These are phyloP conservation scores for Spirogloea muscicola DNA, from an alignment of 139 green algal species.

Conservation along the genomic window DNA sequence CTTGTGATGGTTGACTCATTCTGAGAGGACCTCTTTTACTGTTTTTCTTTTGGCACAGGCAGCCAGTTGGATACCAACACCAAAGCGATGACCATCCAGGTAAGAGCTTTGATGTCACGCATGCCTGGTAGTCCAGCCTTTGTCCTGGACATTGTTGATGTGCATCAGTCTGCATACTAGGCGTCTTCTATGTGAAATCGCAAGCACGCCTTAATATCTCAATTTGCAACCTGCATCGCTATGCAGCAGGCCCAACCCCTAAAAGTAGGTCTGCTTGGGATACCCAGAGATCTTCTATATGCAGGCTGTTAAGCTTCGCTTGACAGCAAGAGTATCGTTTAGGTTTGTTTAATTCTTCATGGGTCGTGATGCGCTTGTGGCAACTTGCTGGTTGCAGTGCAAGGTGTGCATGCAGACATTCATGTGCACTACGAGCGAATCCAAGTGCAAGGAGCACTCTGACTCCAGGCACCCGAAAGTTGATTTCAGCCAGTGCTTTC, in stretches of 20 bases:
- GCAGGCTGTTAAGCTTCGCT: background rate
- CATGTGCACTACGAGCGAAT: conserved; percentile 46
- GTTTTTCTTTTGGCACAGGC: conserved; percentile 16
- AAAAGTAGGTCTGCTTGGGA: too few species aligned
- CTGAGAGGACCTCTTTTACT: background rate
- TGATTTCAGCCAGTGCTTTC: conserved; percentile 35
- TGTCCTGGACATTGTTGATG: too few species aligned
- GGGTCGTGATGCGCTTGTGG: background rate
- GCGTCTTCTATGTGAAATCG: too few species aligned
- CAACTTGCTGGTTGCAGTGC: conserved; percentile 37
- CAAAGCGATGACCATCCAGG: conserved; percentile 42
- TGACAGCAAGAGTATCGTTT: background rate
- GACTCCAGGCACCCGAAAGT: conserved; percentile 51
- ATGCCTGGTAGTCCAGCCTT: too few species aligned
- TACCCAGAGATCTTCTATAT: too few species aligned
- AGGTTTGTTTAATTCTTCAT: background rate
- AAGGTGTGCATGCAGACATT: conserved; percentile 53
- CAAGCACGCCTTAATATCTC: too few species aligned
- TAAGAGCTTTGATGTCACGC: too few species aligned
- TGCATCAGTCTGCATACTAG: too few species aligned
- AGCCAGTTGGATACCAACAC: conserved; percentile 26
- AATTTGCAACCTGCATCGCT: too few species aligned
- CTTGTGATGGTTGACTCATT: background rate
- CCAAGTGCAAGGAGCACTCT: conserved; percentile 49
- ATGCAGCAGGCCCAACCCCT: too few species aligned